Conservation (phyloP, 1,284 basidiomycete genomes). For the Ceratobasidium sp. region DNA sequence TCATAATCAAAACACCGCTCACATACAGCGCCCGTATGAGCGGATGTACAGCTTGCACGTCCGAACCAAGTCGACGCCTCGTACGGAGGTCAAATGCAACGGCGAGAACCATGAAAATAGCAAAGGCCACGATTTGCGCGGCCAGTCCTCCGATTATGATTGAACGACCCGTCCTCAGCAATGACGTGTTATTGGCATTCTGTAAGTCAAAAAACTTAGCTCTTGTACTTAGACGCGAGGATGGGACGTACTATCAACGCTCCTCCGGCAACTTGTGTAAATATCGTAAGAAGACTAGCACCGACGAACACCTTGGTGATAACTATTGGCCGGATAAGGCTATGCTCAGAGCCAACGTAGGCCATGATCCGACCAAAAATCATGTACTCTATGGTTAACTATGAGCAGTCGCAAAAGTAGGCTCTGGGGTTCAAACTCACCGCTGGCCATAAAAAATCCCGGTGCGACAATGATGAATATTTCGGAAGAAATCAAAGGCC, state of each 20-base stretch:
- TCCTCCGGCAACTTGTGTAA: slow-evolving; percentile 44
- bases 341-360: slow-evolving; percentile 43
- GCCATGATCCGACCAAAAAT: slow-evolving; percentile 46
- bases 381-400: slow-evolving; percentile 43
- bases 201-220: not conserved
- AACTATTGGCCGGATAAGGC: slow-evolving; percentile 40
- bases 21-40: slow-evolving; percentile 45
- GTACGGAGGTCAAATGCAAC: slow-evolving; percentile 46
- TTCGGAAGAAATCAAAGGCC: slow-evolving; percentile 25
- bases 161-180: slow-evolving; percentile 32
- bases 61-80: slow-evolving; percentile 14
- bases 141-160: slow-evolving; percentile 46
- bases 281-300: slow-evolving; percentile 34
- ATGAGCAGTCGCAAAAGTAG: not conserved
- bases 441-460: slow-evolving; percentile 46
- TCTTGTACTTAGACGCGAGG: not conserved
- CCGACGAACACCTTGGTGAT: slow-evolving; percentile 48
- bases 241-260: slow-evolving; percentile 27
- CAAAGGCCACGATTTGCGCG: slow-evolving; percentile 47
- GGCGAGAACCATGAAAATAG: slow-evolving; percentile 46
- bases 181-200: slow-evolving; percentile 18
- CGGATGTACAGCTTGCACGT: slow-evolving; percentile 19
- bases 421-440: not conserved
- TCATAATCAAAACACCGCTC: slow-evolving; percentile 34
- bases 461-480: slow-evolving; percentile 44